Conservation (phyloP, 106 monocot species). For the Vanilla planifolia region DNA sequence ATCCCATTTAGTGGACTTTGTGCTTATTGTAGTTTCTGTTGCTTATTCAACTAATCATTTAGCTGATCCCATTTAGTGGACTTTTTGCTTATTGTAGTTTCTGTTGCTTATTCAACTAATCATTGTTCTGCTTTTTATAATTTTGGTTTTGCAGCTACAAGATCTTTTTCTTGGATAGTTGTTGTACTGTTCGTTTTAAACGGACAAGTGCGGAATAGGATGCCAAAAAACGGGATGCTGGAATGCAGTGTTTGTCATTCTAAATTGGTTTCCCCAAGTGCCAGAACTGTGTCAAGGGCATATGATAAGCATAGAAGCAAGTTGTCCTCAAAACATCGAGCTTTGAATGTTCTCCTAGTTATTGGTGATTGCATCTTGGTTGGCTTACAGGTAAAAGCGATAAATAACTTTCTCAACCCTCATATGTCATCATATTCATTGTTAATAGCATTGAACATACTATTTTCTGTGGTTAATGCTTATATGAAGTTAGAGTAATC, state of each 20-base stretch:
- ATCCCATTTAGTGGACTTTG: not conserved
- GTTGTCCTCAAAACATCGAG: slow-evolving; percentile 9
- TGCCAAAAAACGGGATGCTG: slow-evolving; percentile 50
- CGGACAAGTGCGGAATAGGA: slow-evolving; percentile 13
- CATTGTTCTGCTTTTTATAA: not conserved
- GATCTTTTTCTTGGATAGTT: not conserved
- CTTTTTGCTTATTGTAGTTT: not conserved
- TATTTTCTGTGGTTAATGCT: too few relatives aligned
- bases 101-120: not conserved
- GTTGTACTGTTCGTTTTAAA: not conserved
- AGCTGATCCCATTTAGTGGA: not conserved
- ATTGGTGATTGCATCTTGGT: slow-evolving; percentile 19
- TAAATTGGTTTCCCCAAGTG: slow-evolving; percentile 40
- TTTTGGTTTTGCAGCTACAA: slow-evolving; percentile 1
- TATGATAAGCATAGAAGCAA: slow-evolving; percentile 44
- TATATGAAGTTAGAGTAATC: not conserved
- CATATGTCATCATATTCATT: not conserved
- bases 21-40: not conserved
- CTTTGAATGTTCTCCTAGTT: slow-evolving; percentile 19
- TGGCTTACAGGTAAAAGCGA: slow-evolving; percentile 18
- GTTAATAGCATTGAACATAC: too few relatives aligned
- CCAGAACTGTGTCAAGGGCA: slow-evolving; percentile 64
- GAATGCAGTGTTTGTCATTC: slow-evolving; percentile 88
- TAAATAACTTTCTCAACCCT: not conserved
- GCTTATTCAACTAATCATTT: not conserved